Conservation (phyloP, 768 basidiomycete species). For the Russula foetens region DNA sequence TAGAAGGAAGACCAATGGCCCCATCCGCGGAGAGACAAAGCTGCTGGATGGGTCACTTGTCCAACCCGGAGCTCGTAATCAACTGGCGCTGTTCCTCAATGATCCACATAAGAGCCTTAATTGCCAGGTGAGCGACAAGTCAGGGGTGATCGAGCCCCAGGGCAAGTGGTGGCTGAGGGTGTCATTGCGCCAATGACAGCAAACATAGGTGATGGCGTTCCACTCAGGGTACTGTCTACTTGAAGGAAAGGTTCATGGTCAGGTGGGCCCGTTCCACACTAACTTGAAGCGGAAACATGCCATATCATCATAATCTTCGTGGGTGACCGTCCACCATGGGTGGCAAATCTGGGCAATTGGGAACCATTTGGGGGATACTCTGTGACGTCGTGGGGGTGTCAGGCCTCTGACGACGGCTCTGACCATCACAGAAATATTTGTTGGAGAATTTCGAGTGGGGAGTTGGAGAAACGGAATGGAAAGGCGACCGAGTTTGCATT, state of each 20-base stretch:
- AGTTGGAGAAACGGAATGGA: slow-evolving; percentile 6
- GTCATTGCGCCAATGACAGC: slow-evolving; percentile 7
- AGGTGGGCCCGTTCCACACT: no score
- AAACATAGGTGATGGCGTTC: slow-evolving; percentile 11
- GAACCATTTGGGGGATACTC: slow-evolving; percentile 8
- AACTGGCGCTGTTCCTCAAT: slow-evolving; percentile 2
- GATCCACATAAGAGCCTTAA: slow-evolving; percentile 5
- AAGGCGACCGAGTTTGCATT: neutral
- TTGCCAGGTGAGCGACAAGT: slow-evolving; percentile 1
- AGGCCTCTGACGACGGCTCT: neutral
- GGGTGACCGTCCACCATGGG: neutral
- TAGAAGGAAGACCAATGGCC: slow-evolving; percentile 2
- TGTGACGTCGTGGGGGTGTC: neutral
- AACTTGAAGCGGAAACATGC: no score
- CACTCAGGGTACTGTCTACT: slow-evolving; percentile 7
- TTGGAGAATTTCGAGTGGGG: slow-evolving; percentile 6
- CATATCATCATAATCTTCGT: no score
- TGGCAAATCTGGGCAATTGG: slow-evolving; percentile 13
- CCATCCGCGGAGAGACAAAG: neutral
- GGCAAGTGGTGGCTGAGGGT: slow-evolving; percentile 6
- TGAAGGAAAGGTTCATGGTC: neutral
- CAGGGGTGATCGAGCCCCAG: slow-evolving; percentile 12
- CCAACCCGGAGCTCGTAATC: slow-evolving; percentile 5
- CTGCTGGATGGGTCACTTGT: neutral
- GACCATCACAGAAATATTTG: slow-evolving; percentile 8